Evolutionary conservation across 495 filamentous ascomycete genomes (phyloP), one percentile per base, ranked within the genome.

Genomic region (Aspergillus heteromorphus): DNA sequence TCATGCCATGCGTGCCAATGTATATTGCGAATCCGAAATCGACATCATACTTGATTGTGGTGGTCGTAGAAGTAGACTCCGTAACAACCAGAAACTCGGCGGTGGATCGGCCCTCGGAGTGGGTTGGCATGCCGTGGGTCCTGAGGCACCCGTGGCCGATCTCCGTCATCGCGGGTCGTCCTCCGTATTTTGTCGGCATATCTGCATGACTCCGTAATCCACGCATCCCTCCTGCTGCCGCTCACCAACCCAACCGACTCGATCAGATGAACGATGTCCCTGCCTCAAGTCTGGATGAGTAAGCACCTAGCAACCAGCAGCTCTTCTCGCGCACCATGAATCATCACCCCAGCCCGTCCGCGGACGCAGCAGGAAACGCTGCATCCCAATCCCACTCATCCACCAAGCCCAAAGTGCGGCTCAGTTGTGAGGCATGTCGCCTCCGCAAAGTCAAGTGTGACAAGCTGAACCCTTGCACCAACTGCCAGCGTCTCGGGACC

Each of bases 361-460:
- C 34, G 5, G 34, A 38, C 34, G 11, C 11, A 14, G 34, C 34
- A 38, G 34, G 1, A 14, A 14, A 4, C 10, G 13, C 43, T n/a
- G 21, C 23, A 11, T 27, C 11, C 11, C 40, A 43, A 18, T 16
- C 43, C 16, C 43, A 16, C 19, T 21, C 20, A 13, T 8, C n/a
- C 43, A 14, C 10, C 13, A 47, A 47, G 13, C 43, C 43, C 13
- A 47, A 29, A 13, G 43, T 47, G 19, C 62, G 67, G 2, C 53
- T 73, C 3, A 71, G 61, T 45, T 73, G 70, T 38, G 68, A 60
- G 42, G 31, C 48, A 6, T 60, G 57, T 29, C 57, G 57, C 14
- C 52, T 53, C 20, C 79, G 87, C 21, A 91, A 91, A 71, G 74
- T 89, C 43, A 86, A 86, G 62, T 91, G 87, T 70, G 83, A 86